These are phyloP conservation scores for Paramecium primaurelia DNA, from an alignment of 73 alveolate genomes.

Conservation along the genomic window DNA sequence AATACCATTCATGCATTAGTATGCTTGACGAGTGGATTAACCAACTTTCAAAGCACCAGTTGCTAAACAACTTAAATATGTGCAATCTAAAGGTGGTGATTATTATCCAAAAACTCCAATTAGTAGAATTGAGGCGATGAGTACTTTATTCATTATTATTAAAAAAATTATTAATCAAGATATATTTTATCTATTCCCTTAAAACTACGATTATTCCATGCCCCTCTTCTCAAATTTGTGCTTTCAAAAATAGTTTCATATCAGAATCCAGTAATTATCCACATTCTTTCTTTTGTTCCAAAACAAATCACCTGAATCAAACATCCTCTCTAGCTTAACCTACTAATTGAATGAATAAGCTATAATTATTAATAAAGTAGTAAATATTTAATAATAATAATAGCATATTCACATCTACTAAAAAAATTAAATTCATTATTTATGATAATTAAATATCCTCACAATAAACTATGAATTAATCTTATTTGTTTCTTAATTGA, in stretches of 20 bases:
- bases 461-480: no score
- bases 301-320: neutral
- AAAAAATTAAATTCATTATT: no score
- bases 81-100: neutral
- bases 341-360: no score
- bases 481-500: no score
- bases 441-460: no score
- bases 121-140: neutral
- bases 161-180: neutral
- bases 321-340: no score
- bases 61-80: neutral
- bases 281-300: neutral
- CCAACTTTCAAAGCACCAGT: neutral
- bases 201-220: neutral
- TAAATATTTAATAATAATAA: no score
- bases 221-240: neutral
- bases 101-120: neutral
- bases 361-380: no score
- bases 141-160: neutral
- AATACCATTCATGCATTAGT: neutral
- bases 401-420: no score
- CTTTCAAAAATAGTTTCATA: neutral
- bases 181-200: neutral
- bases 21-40: neutral
- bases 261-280: neutral